phyloP scores from a whole-genome alignment of 306 rosid species.

The Prunus davidiana region DNA sequence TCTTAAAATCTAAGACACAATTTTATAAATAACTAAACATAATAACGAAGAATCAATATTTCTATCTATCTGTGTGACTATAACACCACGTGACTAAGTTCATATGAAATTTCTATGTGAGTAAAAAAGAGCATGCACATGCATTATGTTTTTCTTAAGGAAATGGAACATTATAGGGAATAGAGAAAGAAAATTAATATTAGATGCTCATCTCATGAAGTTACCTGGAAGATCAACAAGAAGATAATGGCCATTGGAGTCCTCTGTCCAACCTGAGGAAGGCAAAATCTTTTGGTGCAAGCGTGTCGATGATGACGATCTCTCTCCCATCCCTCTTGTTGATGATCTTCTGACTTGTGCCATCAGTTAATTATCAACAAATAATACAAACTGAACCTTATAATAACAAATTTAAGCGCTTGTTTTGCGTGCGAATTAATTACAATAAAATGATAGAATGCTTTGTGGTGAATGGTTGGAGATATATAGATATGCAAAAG shows the following conservation, averaged over 20 bases:
- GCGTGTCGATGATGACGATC: background rate
- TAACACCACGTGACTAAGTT: background rate
- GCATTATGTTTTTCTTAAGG: background rate
- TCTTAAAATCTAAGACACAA: constrained; percentile 43
- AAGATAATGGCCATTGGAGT: constrained; percentile 51
- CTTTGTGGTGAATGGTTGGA: background rate
- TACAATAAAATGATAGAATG: background rate
- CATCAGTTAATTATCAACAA: constrained; percentile 30
- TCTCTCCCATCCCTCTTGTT: constrained; percentile 20
- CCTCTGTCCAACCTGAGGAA: constrained; percentile 56
- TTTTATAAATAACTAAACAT: background rate
- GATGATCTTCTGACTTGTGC: constrained; percentile 33
- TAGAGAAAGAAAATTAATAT: background rate
- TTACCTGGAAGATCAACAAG: constrained; percentile 77
- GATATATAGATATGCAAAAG: background rate
- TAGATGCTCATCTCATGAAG: background rate
- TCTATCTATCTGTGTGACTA: background rate
- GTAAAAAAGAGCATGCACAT: background rate
- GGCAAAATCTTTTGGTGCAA: constrained; percentile 43
- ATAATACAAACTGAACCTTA: background rate
- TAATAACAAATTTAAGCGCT: background rate
- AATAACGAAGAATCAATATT: no score
- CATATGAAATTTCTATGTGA: no score
- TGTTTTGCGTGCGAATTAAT: constrained; percentile 2
- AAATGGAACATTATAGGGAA: background rate